These are phyloP conservation scores for Vaccinium darrowii DNA, from an alignment of 148 eudicot species.

Conservation along the genomic window DNA sequence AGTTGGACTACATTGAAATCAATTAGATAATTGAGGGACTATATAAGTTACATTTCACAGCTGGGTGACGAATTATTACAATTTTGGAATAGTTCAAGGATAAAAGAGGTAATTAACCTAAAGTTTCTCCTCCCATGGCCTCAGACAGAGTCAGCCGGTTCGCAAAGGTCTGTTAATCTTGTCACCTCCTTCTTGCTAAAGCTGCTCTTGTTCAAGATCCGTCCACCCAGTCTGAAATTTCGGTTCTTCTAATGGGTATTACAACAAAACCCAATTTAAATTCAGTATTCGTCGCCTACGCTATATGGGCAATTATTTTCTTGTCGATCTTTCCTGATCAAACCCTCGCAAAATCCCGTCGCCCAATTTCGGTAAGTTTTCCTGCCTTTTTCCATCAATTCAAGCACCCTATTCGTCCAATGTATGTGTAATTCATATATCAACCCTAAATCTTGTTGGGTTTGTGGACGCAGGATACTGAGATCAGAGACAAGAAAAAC, in stretches of 20 bases:
- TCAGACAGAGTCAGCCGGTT: no score
- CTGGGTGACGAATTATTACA: no score
- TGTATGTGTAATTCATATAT: background rate
- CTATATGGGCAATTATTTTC: conserved; percentile 16
- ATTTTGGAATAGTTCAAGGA: no score
- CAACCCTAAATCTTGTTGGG: conserved; percentile 1
- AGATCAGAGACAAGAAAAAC: conserved; percentile 65
- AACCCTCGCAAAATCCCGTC: conserved; percentile 56
- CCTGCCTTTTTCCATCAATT: background rate
- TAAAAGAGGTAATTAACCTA: no score
- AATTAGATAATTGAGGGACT: no score
- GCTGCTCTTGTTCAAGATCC: no score
- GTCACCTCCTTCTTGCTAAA: no score
- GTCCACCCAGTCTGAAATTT: background rate
- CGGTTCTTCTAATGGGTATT: background rate
- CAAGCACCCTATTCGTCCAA: background rate
- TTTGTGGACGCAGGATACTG: conserved; percentile 48
- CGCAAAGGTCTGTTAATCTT: no score
- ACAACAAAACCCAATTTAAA: background rate
- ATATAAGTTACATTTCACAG: no score
- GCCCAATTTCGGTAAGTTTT: conserved; percentile 61
- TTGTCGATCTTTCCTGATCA: conserved; percentile 18
- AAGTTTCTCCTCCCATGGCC: no score
- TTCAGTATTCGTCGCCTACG: background rate
- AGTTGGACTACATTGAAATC: no score